Evolutionary conservation across 345 rosid genomes (phyloP).

Genomic region (Luvunga scandens): DNA sequence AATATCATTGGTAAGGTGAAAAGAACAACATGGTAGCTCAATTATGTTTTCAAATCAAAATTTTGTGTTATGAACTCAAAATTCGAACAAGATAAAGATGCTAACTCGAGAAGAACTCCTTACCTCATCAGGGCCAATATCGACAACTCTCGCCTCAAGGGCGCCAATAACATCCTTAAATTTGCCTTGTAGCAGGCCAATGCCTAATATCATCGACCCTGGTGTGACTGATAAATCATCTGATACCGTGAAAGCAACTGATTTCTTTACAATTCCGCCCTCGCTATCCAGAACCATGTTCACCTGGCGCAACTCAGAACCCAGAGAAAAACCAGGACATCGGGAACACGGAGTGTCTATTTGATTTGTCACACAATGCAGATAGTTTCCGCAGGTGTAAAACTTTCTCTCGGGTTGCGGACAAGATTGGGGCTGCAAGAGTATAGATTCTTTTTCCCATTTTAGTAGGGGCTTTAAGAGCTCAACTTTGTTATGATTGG

Average conservation of each 20-base stretch:
- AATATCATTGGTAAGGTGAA: no score
- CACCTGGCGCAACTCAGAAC: neutral
- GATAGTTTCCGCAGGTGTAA: neutral
- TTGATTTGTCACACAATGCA: neutral
- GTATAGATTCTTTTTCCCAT: neutral
- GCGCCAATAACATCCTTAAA: neutral
- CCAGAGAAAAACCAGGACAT: rapidly evolving
- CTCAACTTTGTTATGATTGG: neutral
- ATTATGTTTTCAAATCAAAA: neutral
- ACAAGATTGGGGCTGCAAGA: neutral
- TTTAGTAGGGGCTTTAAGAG: neutral
- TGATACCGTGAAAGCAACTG: constrained; percentile 15
- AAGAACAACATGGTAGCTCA: neutral
- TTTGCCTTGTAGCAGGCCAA: neutral
- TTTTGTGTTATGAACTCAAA: neutral
- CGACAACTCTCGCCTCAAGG: neutral
- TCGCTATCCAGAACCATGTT: neutral
- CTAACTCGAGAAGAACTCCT: neutral
- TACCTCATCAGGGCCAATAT: neutral
- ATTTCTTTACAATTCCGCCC: constrained; percentile 3
- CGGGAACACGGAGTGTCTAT: neutral
- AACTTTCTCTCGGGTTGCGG: neutral
- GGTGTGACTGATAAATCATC: constrained; percentile 18
- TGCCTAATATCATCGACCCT: constrained; percentile 14
- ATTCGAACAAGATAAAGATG: neutral